phyloP scores from a whole-genome alignment of 2,329 filamentous ascomycete species.

The Aspergillus aculeatus region DNA sequence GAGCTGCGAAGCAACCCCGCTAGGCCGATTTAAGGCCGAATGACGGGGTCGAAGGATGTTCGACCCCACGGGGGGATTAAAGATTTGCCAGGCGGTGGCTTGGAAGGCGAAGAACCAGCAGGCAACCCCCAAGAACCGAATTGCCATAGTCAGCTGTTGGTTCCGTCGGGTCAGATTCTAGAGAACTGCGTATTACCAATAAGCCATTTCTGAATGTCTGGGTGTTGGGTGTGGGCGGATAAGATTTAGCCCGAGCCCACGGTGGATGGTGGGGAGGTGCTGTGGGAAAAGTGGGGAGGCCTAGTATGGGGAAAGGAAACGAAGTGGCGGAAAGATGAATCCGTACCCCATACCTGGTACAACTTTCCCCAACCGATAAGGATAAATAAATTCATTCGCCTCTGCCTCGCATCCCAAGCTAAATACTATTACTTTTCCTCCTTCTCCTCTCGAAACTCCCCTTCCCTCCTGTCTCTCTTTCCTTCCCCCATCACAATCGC shows the following conservation, averaged over 20 bases:
- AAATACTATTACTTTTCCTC: background rate
- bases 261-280: background rate
- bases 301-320: background rate
- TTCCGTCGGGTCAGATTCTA: background rate
- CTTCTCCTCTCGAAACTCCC: background rate
- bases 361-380: background rate
- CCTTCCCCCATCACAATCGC: background rate
- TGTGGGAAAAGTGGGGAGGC: background rate
- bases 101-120: background rate
- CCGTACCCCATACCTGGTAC: background rate
- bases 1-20: background rate
- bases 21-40: background rate
- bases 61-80: background rate
- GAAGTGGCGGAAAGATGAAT: background rate
- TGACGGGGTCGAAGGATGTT: background rate
- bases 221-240: background rate
- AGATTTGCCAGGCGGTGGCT: background rate
- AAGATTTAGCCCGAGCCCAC: background rate
- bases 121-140: background rate
- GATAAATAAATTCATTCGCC: background rate
- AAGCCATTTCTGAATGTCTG: background rate
- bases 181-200: background rate
- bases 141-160: background rate
- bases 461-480: background rate
- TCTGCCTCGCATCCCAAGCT: background rate